Evolutionary conservation across 768 basidiomycete species (phyloP).

Genomic region (Mycena belliarum): DNA sequence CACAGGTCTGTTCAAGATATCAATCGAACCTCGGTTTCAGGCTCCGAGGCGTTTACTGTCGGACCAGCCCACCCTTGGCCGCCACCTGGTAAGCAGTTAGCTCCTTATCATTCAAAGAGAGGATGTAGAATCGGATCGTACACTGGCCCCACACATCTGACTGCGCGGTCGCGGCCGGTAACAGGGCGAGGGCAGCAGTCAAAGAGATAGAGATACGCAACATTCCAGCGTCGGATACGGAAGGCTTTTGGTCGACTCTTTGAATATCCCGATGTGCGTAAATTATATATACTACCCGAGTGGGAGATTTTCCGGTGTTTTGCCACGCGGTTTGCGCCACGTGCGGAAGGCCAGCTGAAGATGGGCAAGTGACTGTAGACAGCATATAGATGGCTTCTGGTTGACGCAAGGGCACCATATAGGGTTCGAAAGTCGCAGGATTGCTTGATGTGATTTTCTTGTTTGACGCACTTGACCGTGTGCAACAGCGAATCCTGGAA

Average conservation of each 20-base stretch:
- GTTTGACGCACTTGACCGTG: neutral
- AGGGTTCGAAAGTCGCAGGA: neutral
- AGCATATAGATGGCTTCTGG: too few relatives aligned
- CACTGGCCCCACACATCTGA: constrained; percentile 17
- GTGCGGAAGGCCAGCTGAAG: neutral
- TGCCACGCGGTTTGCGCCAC: constrained; percentile 1
- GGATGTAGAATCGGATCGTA: neutral
- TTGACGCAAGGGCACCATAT: neutral
- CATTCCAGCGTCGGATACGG: constrained; percentile 6
- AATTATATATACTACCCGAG: neutral
- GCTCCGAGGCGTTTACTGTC: neutral
- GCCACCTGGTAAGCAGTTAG: constrained; percentile 1
- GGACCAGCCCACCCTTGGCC: constrained; percentile 12
- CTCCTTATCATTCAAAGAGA: neutral
- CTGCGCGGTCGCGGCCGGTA: constrained; percentile 12
- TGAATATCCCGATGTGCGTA: too few relatives aligned
- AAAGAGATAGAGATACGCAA: constrained; percentile 1
- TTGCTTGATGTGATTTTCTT: neutral
- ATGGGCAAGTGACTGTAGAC: neutral
- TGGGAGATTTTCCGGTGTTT: constrained; percentile 4
- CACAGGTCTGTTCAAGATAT: constrained; percentile 10
- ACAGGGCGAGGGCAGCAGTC: constrained; percentile 3
- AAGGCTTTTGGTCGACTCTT: neutral
- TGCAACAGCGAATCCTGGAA: too few relatives aligned
- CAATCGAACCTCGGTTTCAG: neutral